Percentiles rank a stretch among this genome's conserved stretches.
These are phyloP conservation scores for Samsoniella hepiali DNA, from an alignment of 2,329 filamentous ascomycete genomes.

Conservation along the genomic window DNA sequence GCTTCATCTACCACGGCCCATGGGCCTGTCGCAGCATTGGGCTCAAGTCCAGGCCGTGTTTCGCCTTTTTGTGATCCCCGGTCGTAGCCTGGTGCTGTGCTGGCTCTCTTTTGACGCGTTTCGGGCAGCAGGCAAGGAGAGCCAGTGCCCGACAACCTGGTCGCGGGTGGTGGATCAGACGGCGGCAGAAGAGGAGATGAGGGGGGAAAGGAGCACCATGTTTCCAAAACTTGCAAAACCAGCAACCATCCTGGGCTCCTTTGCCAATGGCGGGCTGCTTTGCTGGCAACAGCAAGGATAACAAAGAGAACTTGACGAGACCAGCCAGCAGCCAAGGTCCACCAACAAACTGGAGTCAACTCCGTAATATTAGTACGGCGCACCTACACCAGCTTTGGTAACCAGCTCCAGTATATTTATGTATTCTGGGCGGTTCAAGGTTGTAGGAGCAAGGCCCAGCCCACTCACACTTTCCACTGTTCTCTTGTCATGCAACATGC, in stretches of 20 bases:
- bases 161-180: conserved; percentile 1
- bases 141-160: not conserved
- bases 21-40: conserved; percentile 14
- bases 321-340: not conserved
- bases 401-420: not conserved
- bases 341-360: conserved; percentile 14
- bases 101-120: not conserved
- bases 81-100: not conserved
- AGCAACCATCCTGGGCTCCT: not conserved
- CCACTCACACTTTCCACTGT: conserved; percentile 4
- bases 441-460: not conserved
- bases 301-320: not conserved
- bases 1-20: conserved; percentile 1
- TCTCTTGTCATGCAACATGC: not conserved
- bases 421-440: conserved; percentile 2
- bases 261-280: not conserved
- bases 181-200: conserved; percentile 8
- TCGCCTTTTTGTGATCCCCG: conserved; percentile 4
- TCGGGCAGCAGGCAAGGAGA: not conserved
- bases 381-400: not conserved
- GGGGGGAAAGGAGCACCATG: not conserved
- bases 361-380: not conserved
- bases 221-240: not conserved
- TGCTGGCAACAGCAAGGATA: not conserved
- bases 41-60: conserved; percentile 12